Percentiles rank a stretch among this genome's conserved stretches.
Evolutionary conservation across 805 yeast species (phyloP).

Genomic region (Starmerella lactis-condensi): DNA sequence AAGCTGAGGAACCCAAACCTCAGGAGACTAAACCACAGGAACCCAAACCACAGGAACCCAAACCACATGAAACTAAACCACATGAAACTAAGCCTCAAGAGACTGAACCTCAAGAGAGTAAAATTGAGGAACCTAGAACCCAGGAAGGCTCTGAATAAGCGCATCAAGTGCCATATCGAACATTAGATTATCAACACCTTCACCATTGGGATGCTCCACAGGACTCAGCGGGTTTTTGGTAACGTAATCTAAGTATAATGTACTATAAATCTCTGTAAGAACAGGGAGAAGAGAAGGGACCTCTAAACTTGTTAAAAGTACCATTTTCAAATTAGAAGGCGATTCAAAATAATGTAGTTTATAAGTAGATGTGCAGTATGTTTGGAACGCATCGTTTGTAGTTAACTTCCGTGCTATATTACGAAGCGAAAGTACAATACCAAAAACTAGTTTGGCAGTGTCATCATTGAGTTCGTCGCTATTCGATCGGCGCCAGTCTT

Average conservation of each 20-base stretch:
- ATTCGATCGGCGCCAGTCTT: conserved; percentile 36
- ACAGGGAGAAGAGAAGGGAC: conserved; percentile 38
- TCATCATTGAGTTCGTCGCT: conserved; percentile 35
- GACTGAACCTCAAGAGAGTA: too few species aligned
- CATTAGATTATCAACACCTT: conserved; percentile 34
- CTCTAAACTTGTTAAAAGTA: conserved; percentile 47
- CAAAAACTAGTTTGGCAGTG: conserved; percentile 65
- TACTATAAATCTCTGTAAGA: conserved; percentile 40
- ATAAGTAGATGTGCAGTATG: conserved; percentile 42
- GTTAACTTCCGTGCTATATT: conserved; percentile 47
- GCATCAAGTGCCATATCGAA: conserved; percentile 41
- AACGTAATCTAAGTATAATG: conserved; percentile 40
- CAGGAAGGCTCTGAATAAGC: conserved; percentile 23
- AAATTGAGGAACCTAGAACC: conserved; percentile 12
- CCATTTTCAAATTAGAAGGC: conserved; percentile 58
- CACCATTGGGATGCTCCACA: conserved; percentile 13
- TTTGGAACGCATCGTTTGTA: conserved; percentile 21
- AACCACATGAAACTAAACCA: conserved; percentile 1
- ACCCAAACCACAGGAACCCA: conserved; percentile 1
- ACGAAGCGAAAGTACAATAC: conserved; percentile 61
- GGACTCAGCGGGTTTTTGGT: conserved; percentile 32
- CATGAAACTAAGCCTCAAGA: conserved; percentile 1
- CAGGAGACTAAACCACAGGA: too few species aligned
- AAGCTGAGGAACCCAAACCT: too few species aligned
- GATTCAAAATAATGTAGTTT: conserved; percentile 68